Base-by-base conservation (phyloP, 805 yeast species). In the Wickerhamiella slavikovae region DNA sequence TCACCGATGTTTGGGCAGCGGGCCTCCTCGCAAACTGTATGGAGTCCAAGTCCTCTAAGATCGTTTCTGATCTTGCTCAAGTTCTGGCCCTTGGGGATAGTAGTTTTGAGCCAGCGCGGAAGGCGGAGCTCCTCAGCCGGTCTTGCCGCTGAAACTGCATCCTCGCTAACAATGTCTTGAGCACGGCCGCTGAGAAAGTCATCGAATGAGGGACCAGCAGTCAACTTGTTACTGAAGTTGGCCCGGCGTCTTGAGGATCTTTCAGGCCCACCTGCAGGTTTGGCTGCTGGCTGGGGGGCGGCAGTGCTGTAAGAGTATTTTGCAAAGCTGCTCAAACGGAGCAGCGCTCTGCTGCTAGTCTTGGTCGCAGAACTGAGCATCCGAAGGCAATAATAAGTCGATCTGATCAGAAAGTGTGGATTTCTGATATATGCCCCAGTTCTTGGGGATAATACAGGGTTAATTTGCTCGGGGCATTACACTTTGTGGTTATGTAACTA, bases 1-100 rank as follows among this genome's bases (percentile, higher is more conserved):
- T 89, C 99, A 30, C 96, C 94, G 37, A 89, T 89, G 51, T 89
- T 89, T n/a, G 99, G 99, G 55, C 99, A 89, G 47, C 89, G 74
- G 4, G 98, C 98, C 47, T 89, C 98, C 53, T 89, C 96, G 55
- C 99, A 89, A 18, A 89, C 99, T 0, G 99, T 89, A 22, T 93
- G 75, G 29, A 89, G 58, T 38, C 80, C 79, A 35, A 89, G 58
- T 34, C 92, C 95, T 36, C 80, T 64, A 20, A 89, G 72, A 47
- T 89, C 99, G 28, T 68, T 65, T 47, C 85, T 82, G 41, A 89
- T 60, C 40, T 69, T 71, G 42, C 71, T 71, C 51, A 68, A 89
- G 17, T 76, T 72, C 38, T 71, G 64, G 26, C 99, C 99, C 55
- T 78, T 79, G n/a, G 98, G 98, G 37, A 89, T 85, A 2, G 92